Evolutionary conservation across 2,329 filamentous ascomycete genomes (phyloP), one percentile per base, ranked within the genome.

Genomic region (Zalaria obscura): DNA sequence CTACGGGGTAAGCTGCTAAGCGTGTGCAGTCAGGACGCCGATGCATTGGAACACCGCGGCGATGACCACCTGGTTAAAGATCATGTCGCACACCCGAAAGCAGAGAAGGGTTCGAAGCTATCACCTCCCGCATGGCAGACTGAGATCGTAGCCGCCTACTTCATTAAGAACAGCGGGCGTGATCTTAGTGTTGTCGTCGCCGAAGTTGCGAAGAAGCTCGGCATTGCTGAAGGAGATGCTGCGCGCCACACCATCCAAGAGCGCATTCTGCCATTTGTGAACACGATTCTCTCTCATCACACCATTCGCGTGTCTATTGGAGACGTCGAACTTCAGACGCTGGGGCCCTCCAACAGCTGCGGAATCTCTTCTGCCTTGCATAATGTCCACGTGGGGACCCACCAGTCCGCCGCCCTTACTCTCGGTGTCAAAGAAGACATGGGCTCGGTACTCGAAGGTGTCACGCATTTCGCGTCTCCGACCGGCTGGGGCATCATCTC

Each of bases 401-500:
- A 18, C 18, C 18, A 18, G 18, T 18, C 18, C 18, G 18, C 18
- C 18, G 18, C 18, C 18, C 18, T 18, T 18, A 18, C 18, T 18
- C 18, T 18, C 18, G 18, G 18, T 18, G 18, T 18, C 18, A 2
- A 18, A 18, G 18, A 18, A 18, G 18, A 18, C 18, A 18, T 18
- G 18, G 18, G 18, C 18, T 18, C 18, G 18, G 18, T 18, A 18
- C 18, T 18, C 18, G 18, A 18, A 18, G 18, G 18, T 18, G 18
- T 18, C 18, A 18, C 18, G 18, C 18, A 18, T 11, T 87, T 83
- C 53, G 83, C 83, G 0, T 78, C 76, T 11, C 75, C 80, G 0
- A 76, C 82, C 38, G 88, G 89, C 5, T 95, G 87, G 87, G 76
- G 76, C 8, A 65, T 96, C 8, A 78, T 95, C 48, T 89, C 83